phyloP scores from a whole-genome alignment of 2,329 filamentous ascomycete species.

The Nemania bipapillata region DNA sequence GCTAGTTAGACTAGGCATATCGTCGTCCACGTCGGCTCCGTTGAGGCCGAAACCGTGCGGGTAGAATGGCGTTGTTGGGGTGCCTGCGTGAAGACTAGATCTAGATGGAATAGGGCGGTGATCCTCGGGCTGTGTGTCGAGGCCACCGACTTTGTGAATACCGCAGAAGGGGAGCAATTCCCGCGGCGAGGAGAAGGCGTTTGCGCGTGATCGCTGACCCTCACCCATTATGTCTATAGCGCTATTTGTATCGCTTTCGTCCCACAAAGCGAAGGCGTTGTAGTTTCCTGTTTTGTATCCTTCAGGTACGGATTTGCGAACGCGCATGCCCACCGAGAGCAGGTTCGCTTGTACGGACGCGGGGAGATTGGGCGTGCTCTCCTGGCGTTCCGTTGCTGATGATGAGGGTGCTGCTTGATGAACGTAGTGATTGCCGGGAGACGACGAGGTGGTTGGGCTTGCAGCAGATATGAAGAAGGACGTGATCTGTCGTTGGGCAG shows the following conservation, averaged over 20 bases:
- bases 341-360: slow-evolving; percentile 79
- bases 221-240: slow-evolving; percentile 28
- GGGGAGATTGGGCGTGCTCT: slow-evolving; percentile 64
- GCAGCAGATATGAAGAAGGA: slow-evolving; percentile 64
- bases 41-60: slow-evolving; percentile 36
- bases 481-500: slow-evolving; percentile 71
- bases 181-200: slow-evolving; percentile 53
- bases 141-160: slow-evolving; percentile 77
- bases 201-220: slow-evolving; percentile 44
- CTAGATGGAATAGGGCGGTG: slow-evolving; percentile 40
- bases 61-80: slow-evolving; percentile 12
- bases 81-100: slow-evolving; percentile 34
- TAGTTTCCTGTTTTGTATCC: slow-evolving; percentile 83
- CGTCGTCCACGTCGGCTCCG: slow-evolving; percentile 41
- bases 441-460: slow-evolving; percentile 40
- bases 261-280: slow-evolving; percentile 65
- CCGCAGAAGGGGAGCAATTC: slow-evolving; percentile 86
- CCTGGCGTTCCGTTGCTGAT: slow-evolving; percentile 36
- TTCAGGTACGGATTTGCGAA: slow-evolving; percentile 91
- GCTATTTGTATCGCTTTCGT: slow-evolving; percentile 50
- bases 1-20: slow-evolving; percentile 62
- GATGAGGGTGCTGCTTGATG: slow-evolving; percentile 27
- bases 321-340: slow-evolving; percentile 91
- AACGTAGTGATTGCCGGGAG: slow-evolving; percentile 44
- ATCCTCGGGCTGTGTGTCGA: slow-evolving; percentile 67